phyloP scores from a whole-genome alignment of 169 alveolate genomes.

The Plasmodium gonderi region DNA sequence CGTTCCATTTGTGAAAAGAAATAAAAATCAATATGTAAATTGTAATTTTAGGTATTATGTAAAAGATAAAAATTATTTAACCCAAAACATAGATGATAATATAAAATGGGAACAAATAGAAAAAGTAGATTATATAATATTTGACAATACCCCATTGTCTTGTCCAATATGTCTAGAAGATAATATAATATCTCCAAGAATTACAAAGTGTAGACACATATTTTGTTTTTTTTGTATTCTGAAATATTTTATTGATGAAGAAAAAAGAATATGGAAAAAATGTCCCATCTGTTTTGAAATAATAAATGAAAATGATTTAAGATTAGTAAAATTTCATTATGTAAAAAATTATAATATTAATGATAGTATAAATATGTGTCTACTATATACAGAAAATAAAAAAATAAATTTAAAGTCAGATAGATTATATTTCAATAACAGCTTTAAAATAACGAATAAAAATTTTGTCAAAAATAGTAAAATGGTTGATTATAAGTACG shows the following conservation, averaged over 20 bases:
- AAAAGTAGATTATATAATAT: slow-evolving; percentile 75
- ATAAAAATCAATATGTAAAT: slow-evolving; percentile 56
- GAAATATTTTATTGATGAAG: slow-evolving; percentile 76
- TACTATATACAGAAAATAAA: slow-evolving; percentile 56
- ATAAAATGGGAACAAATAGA: slow-evolving; percentile 78
- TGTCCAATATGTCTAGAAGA: slow-evolving; percentile 81
- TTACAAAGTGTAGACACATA: slow-evolving; percentile 78
- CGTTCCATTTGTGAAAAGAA: slow-evolving; percentile 21
- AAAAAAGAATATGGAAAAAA: slow-evolving; percentile 53
- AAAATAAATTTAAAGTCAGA: slow-evolving; percentile 42
- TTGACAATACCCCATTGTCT: slow-evolving; percentile 74
- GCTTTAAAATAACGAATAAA: slow-evolving; percentile 57
- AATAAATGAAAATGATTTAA: slow-evolving; percentile 55
- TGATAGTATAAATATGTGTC: slow-evolving; percentile 43
- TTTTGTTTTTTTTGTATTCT: slow-evolving; percentile 79
- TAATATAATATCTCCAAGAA: slow-evolving; percentile 75
- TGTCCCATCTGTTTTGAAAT: slow-evolving; percentile 41
- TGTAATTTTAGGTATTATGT: slow-evolving; percentile 72
- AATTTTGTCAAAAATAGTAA: slow-evolving; percentile 47
- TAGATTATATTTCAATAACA: slow-evolving; percentile 36
- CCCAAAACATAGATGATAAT: slow-evolving; percentile 5
- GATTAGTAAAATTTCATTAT: slow-evolving; percentile 51
- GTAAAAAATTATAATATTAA: slow-evolving; percentile 45
- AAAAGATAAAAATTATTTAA: slow-evolving; percentile 46
- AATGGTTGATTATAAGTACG: slow-evolving; percentile 25